Base-by-base conservation (phyloP, 805 yeast species). In the Metschnikowia anglica region DNA sequence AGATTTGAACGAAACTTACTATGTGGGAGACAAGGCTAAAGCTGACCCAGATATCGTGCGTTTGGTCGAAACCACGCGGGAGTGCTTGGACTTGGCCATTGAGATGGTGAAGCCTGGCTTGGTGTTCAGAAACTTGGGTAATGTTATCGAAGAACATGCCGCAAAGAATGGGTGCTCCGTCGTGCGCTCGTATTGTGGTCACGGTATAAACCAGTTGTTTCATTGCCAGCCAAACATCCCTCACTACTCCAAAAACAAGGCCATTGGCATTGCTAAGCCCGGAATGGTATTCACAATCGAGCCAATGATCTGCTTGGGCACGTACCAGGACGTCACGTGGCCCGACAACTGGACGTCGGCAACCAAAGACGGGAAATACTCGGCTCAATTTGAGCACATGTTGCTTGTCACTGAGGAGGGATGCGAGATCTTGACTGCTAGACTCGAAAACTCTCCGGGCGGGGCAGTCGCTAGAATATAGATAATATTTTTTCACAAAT, bases 271-370 rank as follows among this genome's bases (percentile, higher is more conserved):
- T 34, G 90, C 93, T 71, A 88, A 88, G 62, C 91, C 96, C 17
- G 99, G 99, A 17, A 86, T 90, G 84, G 88, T 87, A 11, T 93
- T 93, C 73, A 93, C 99, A 17, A 88, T 93, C 44, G 99, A 93
- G 68, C 99, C 99, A 34, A 93, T 93, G 99, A 79, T 93, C 53
- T 85, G 88, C 60, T 70, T 81, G 51, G 99, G 99, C 7, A 70
- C 84, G 0, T 84, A 79, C 70, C 79, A 79, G 58, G 98, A 90
- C 64, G 66, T 77, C 46, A 72, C 81, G 43, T 93, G 99, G 99
- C 99, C 99, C 2, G 99, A 93, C 64, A 85, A 88, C 64, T 93
- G 99, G 99, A 93, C 99, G 4, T 80, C 95, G 1, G 79, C 80
- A 13, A 93, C 99, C 13, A 81, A 81, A 30, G 99, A 93, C 61